These are phyloP conservation scores for Synura sp. DNA, from an alignment of 352 stramenopile genomes.

Conservation along the genomic window DNA sequence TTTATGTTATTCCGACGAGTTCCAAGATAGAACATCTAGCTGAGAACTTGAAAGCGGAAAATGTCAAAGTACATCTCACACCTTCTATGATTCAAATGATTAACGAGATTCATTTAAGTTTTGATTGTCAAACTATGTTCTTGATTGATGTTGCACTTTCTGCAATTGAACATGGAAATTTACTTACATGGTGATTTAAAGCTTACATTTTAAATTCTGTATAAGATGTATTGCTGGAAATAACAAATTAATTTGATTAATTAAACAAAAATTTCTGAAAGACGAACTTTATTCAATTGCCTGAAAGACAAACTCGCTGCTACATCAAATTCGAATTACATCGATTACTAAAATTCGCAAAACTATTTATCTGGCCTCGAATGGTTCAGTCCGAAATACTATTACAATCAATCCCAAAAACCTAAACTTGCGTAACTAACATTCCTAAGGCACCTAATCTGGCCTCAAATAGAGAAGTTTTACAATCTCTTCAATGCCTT, in stretches of 20 bases:
- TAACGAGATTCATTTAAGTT: slow-evolving; percentile 38
- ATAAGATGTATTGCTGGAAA: slow-evolving; percentile 37
- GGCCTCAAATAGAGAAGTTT: slow-evolving; percentile 35
- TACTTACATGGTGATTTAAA: slow-evolving; percentile 38
- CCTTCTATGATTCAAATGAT: slow-evolving; percentile 37
- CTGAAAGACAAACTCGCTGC: slow-evolving; percentile 32
- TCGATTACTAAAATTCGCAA: slow-evolving; percentile 37
- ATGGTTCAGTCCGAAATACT: slow-evolving; percentile 34
- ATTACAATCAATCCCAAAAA: slow-evolving; percentile 38
- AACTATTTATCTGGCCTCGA: slow-evolving; percentile 35
- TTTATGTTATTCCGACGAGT: slow-evolving; percentile 36
- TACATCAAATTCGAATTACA: slow-evolving; percentile 38
- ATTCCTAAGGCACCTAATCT: slow-evolving; percentile 35
- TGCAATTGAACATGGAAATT: slow-evolving; percentile 37
- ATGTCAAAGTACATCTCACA: slow-evolving; percentile 36
- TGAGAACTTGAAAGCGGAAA: slow-evolving; percentile 35
- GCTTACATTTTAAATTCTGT: slow-evolving; percentile 38
- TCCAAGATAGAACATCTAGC: slow-evolving; percentile 35
- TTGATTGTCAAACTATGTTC: slow-evolving; percentile 37
- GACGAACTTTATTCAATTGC: slow-evolving; percentile 36
- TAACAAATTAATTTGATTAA: slow-evolving; percentile 40
- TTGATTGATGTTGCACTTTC: slow-evolving; percentile 36
- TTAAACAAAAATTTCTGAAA: slow-evolving; percentile 39
- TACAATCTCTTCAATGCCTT: slow-evolving; percentile 36
- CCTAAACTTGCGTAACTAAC: slow-evolving; percentile 35